Base-by-base conservation (phyloP, 805 yeast genomes). In the Wickerhamiella sorbophila region DNA sequence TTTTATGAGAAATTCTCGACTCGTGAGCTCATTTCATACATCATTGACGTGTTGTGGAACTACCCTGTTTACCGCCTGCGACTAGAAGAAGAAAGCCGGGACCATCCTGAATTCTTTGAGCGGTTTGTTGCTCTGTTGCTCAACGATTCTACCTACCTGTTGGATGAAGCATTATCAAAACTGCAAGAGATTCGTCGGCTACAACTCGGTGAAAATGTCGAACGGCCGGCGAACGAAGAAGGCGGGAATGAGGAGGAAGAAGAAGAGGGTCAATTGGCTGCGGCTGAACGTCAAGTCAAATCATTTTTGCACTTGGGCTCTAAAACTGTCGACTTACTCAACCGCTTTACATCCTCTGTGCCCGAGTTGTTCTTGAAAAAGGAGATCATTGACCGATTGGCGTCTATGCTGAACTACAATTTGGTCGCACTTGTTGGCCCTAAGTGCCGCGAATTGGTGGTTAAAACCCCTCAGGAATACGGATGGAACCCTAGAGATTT, bases 1-100 rank as follows among this genome's bases (percentile, higher is more conserved):
- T 91, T 88, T 57, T 88, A 88, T 59, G 99, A 91, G 60, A 91
- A 91, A 62, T 91, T 91, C 64, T 87, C 85, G 59, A 74, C 84
- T 35, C 72, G 98, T 58, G 88, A 77, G 60, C 79, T 84, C 56
- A 83, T 91, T 22, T 80, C 95, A 0, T 73, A 73, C 37, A 79
- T 91, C 27, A 63, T 91, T 52, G 88, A 85, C 57, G 77, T 77
- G 51, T 64, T 91, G 42, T 91, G 96, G 93, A 71, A 76, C 44
- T 74, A 74, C 50, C 78, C 77, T 18, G 56, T 65, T 24, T 88
- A 83, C 61, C 72, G 79, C 45, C 59, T 62, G 4, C 91, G 83
- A 59, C 71, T 91, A 53, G 73, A 72, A 36, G 60, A 67, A 42
- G 87, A 82, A 55, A 74, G 94, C 18, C 66, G 64, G 24, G 62